Evolutionary conservation across 768 basidiomycete genomes (phyloP).

Genomic region (Mycena rosella): DNA sequence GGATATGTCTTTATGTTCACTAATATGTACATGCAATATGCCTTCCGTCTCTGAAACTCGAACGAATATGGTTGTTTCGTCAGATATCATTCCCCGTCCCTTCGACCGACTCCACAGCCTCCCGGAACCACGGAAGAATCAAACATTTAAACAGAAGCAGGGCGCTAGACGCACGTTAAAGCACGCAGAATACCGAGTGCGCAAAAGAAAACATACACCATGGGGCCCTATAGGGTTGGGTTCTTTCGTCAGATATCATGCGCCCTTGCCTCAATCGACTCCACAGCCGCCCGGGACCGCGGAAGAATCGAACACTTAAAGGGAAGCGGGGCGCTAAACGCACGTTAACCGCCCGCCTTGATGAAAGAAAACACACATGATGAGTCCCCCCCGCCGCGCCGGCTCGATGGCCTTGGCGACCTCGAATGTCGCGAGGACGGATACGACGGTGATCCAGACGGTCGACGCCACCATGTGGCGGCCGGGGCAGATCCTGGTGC

Average conservation of each 20-base stretch:
- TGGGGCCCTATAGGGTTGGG: too few species aligned
- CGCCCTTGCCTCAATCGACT: background rate
- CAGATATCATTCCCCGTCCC: too few species aligned
- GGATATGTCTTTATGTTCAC: background rate
- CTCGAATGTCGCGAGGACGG: constrained; percentile 12
- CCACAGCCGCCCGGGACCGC: background rate
- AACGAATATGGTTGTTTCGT: too few species aligned
- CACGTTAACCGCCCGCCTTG: background rate
- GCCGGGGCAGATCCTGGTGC: constrained; percentile 31
- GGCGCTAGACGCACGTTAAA: too few species aligned
- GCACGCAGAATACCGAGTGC: too few species aligned
- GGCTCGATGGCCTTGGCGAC: constrained; percentile 2
- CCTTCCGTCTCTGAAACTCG: background rate
- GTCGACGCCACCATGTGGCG: constrained; percentile 1
- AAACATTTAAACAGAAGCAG: too few species aligned
- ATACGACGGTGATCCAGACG: background rate
- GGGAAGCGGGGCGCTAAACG: background rate
- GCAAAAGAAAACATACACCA: too few species aligned
- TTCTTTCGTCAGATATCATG: background rate
- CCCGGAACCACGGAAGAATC: too few species aligned
- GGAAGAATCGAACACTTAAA: background rate
- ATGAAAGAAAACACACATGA: background rate
- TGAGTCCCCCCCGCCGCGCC: background rate
- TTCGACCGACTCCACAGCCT: too few species aligned
- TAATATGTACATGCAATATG: background rate